phyloP scores from a whole-genome alignment of 495 filamentous ascomycete genomes.

The Pyrenula aspistea region DNA sequence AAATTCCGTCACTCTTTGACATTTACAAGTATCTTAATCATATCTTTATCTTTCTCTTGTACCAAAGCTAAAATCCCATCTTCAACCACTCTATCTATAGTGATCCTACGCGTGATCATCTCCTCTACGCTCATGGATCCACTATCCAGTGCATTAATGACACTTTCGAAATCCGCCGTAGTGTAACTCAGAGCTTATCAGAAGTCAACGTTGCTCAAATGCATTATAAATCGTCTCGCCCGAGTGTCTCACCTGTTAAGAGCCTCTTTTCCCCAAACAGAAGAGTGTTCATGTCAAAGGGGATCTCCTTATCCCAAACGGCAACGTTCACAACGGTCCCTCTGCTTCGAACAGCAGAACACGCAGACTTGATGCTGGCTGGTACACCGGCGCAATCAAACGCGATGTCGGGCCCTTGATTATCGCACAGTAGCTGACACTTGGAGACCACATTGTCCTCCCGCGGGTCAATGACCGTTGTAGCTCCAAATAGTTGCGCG shows the following conservation, averaged over 20 bases:
- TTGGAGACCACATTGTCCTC: slow-evolving; percentile 35
- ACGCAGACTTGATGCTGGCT: slow-evolving; percentile 33
- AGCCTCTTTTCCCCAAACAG: slow-evolving; percentile 32
- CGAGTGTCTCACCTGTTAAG: slow-evolving; percentile 42
- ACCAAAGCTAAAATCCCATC: slow-evolving; percentile 44
- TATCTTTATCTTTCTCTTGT: slow-evolving; percentile 42
- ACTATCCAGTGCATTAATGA: slow-evolving; percentile 3
- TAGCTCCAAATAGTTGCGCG: slow-evolving; percentile 39
- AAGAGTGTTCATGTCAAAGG: slow-evolving; percentile 33
- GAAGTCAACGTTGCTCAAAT: slow-evolving; percentile 31
- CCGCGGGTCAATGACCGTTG: slow-evolving; percentile 40
- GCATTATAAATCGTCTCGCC: slow-evolving; percentile 34
- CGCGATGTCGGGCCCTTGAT: slow-evolving; percentile 38
- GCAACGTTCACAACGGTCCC: slow-evolving; percentile 53
- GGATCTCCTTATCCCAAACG: slow-evolving; percentile 43
- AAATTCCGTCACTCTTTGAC: neutral
- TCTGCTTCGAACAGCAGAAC: slow-evolving; percentile 32
- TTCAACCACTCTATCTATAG: slow-evolving; percentile 41
- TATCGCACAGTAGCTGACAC: slow-evolving; percentile 31
- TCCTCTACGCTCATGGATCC: slow-evolving; percentile 38
- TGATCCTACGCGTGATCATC: slow-evolving; percentile 48
- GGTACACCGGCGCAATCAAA: slow-evolving; percentile 50
- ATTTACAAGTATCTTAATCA: neutral
- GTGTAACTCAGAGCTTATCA: neutral
- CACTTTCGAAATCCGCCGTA: neutral